These are phyloP conservation scores for Plicaturopsis crispa DNA, from an alignment of 768 basidiomycete species.

Conservation along the genomic window DNA sequence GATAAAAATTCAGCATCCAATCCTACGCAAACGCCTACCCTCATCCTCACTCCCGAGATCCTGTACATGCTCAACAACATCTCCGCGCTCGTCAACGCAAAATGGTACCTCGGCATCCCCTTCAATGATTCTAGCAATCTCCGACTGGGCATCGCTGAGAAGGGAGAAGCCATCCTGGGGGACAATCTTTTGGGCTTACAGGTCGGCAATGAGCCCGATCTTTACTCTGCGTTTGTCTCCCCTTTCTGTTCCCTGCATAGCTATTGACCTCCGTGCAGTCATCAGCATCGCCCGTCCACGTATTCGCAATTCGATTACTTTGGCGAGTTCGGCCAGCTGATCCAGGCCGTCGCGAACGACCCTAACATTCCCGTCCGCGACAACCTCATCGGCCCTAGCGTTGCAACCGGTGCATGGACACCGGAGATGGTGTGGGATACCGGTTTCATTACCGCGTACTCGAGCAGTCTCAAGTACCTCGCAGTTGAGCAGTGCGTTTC, in stretches of 20 bases:
- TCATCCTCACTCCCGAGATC: conserved; percentile 56
- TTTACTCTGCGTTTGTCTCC: conserved; percentile 36
- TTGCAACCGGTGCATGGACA: conserved; percentile 48
- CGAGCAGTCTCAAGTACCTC: conserved; percentile 32
- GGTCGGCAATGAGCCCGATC: conserved; percentile 75
- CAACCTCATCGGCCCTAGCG: conserved; percentile 55
- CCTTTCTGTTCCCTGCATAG: background rate
- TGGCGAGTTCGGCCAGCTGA: conserved; percentile 41
- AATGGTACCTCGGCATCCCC: conserved; percentile 63
- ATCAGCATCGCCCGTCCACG: conserved; percentile 12
- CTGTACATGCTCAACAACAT: conserved; percentile 60
- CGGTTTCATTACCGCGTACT: conserved; percentile 37
- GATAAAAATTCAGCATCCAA: conserved; percentile 23
- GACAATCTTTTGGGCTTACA: conserved; percentile 59
- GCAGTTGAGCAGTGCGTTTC: conserved; percentile 45
- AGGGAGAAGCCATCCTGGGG: conserved; percentile 57
- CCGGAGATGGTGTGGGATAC: conserved; percentile 31
- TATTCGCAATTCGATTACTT: conserved; percentile 34
- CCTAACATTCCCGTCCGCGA: conserved; percentile 28
- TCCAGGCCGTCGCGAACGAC: conserved; percentile 33
- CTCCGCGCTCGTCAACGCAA: conserved; percentile 47
- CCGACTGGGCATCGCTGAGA: conserved; percentile 45
- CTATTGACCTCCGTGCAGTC: conserved; percentile 3
- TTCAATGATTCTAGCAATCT: conserved; percentile 59
- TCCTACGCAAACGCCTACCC: conserved; percentile 62